A percentile compares a stretch with the other conserved stretches of the same genome.
phyloP scores from a whole-genome alignment of 306 rosid species.

The Prunus fruticosa region DNA sequence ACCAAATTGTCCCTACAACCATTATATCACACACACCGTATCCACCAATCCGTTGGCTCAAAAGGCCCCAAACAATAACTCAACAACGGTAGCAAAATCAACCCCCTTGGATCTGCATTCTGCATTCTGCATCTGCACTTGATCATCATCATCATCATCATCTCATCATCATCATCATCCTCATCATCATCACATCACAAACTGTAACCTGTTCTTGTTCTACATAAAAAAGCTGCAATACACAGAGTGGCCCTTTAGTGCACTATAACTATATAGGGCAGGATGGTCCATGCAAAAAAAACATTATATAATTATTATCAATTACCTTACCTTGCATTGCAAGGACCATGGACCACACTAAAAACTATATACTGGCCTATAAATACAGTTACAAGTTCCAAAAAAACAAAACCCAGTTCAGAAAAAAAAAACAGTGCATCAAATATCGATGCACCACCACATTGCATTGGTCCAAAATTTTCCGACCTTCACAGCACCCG shows the following conservation, averaged over 20 bases:
- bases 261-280: background rate
- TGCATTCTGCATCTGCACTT: background rate
- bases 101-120: background rate
- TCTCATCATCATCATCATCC: background rate
- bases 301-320: background rate
- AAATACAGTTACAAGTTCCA: conserved; percentile 42
- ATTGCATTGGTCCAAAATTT: too few species aligned
- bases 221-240: background rate
- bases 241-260: background rate
- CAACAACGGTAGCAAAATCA: background rate
- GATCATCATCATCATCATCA: too few species aligned
- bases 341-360: conserved; percentile 45
- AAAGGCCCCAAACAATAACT: conserved; percentile 6
- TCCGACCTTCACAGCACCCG: conserved; percentile 16
- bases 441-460: background rate
- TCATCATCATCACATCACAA: background rate
- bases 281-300: conserved; percentile 21
- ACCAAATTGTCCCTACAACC: conserved; percentile 4
- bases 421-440: background rate
- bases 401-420: conserved; percentile 13
- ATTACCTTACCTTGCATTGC: background rate
- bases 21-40: conserved; percentile 3
- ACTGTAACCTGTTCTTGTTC: background rate
- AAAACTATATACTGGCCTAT: too few species aligned
- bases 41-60: background rate